A percentile compares a stretch with the other conserved stretches of the same genome.
phyloP scores from a whole-genome alignment of 306 rosid genomes.

The Carpinus fangiana region DNA sequence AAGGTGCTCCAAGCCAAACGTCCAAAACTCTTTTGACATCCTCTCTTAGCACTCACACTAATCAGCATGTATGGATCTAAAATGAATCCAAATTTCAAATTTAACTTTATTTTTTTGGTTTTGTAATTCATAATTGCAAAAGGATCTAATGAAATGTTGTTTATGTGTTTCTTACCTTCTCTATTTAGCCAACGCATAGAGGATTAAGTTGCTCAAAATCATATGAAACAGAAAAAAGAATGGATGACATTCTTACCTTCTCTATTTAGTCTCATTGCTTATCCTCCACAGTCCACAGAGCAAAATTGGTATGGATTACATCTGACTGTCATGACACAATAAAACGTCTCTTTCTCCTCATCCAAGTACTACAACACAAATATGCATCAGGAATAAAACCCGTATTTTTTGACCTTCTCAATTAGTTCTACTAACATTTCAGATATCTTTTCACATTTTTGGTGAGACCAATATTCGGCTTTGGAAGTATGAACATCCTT shows the following conservation, averaged over 20 bases:
- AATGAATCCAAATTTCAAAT: constrained; percentile 3
- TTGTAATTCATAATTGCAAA: background rate
- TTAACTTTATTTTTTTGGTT: background rate
- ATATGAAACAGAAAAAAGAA: background rate
- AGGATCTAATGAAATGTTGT: background rate
- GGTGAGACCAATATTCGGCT: constrained; percentile 74
- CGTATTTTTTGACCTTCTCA: constrained; percentile 39
- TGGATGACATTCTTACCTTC: background rate
- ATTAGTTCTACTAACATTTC: constrained; percentile 42
- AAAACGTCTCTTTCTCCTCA: no score
- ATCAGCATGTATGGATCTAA: background rate
- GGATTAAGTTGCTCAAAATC: background rate
- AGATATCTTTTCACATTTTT: constrained; percentile 42
- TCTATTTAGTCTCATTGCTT: no score
- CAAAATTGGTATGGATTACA: no score
- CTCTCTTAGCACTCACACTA: background rate
- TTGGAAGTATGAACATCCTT: constrained; percentile 65
- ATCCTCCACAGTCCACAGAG: no score
- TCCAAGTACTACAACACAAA: no score
- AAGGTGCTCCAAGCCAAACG: background rate
- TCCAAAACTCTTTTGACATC: background rate
- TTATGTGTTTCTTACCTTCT: background rate
- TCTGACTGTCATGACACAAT: no score
- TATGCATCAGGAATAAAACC: constrained; percentile 59
- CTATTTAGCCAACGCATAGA: background rate